Conservation (phyloP, 306 rosid species). For the Canavalia gladiata region DNA sequence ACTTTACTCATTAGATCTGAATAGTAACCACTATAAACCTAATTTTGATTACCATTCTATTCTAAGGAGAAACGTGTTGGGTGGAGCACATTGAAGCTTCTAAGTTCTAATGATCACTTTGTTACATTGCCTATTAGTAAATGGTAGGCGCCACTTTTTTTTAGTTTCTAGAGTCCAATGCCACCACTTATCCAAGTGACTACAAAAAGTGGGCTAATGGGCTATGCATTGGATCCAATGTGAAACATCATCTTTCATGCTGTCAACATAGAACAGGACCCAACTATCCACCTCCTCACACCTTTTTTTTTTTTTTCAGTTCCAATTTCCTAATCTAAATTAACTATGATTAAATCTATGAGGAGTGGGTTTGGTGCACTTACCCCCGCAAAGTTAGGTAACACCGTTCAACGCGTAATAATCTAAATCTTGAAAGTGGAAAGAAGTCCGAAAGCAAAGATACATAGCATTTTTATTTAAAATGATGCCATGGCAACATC, state of each 20-base stretch:
- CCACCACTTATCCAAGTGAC: background rate
- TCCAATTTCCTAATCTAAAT: too few relatives aligned
- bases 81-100: slow-evolving; percentile 33
- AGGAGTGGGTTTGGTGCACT: slow-evolving; percentile 46
- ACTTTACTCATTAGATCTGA: slow-evolving; percentile 7
- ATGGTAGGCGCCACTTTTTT: background rate
- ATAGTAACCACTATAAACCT: background rate
- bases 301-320: background rate
- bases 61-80: slow-evolving; percentile 3
- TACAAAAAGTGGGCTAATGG: background rate
- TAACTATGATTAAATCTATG: background rate
- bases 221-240: slow-evolving; percentile 27
- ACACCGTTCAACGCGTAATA: slow-evolving; percentile 14
- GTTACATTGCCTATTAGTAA: background rate
- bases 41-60: background rate
- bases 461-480: background rate
- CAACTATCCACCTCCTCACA: background rate
- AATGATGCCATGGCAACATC: slow-evolving; percentile 1
- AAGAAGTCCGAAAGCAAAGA: background rate
- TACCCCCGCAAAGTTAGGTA: slow-evolving; percentile 16
- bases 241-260: background rate
- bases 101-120: slow-evolving; percentile 1
- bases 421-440: background rate
- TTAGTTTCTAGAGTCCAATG: background rate
- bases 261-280: background rate